Evolutionary conservation across 345 rosid genomes (phyloP).

Genomic region (Viola odorata): DNA sequence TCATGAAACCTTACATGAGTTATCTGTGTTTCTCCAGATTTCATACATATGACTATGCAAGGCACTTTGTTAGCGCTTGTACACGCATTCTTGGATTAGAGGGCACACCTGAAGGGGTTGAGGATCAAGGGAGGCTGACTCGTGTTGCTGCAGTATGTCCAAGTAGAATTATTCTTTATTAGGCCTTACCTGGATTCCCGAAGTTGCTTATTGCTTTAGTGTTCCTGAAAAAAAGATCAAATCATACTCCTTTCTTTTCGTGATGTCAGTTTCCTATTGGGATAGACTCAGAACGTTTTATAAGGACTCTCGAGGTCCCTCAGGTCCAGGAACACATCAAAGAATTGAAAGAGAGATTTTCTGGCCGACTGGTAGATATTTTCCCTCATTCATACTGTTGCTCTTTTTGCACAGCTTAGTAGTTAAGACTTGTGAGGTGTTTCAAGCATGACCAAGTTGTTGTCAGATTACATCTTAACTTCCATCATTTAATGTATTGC

Average conservation of each 20-base stretch:
- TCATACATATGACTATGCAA: slow-evolving; percentile 97
- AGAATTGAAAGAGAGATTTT: slow-evolving; percentile 83
- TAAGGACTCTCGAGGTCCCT: slow-evolving; percentile 62
- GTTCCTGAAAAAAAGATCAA: slow-evolving; percentile 5
- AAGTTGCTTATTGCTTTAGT: neutral
- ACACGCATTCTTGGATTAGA: slow-evolving; percentile 98
- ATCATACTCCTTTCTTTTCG: slow-evolving; percentile 13
- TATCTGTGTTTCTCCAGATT: slow-evolving; percentile 38
- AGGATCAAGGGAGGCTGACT: slow-evolving; percentile 93
- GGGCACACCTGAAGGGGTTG: slow-evolving; percentile 99
- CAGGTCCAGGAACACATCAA: slow-evolving; percentile 67
- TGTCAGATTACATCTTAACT: neutral
- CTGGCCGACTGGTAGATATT: slow-evolving; percentile 75
- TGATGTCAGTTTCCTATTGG: slow-evolving; percentile 88
- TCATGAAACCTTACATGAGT: neutral
- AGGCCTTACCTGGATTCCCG: slow-evolving; percentile 14
- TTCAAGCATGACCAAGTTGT: neutral
- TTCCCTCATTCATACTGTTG: neutral
- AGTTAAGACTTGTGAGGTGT: neutral
- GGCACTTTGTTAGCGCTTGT: slow-evolving; percentile 98
- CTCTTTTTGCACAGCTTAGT: neutral
- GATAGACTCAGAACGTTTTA: slow-evolving; percentile 87
- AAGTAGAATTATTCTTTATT: slow-evolving; percentile 15
- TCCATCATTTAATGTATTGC: too few relatives aligned
- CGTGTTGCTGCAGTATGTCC: slow-evolving; percentile 92